phyloP scores from a whole-genome alignment of 2,329 filamentous ascomycete species.

The Pseudogymnoascus sp. region DNA sequence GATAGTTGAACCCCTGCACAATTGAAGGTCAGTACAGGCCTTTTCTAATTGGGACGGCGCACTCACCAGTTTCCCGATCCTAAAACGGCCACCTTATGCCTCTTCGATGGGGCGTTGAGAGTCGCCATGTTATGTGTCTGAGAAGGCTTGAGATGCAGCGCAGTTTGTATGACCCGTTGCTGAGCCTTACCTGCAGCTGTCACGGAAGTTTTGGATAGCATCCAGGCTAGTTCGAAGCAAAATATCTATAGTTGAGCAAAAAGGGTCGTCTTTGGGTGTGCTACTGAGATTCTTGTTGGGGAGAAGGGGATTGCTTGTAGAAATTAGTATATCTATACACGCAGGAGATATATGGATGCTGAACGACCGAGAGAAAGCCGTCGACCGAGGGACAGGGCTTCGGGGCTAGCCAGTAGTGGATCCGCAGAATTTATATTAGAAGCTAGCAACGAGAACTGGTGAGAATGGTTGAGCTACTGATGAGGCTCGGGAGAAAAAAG shows the following conservation, averaged over 20 bases:
- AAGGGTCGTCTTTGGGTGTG: background rate
- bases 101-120: conserved; percentile 48
- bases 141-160: conserved; percentile 8
- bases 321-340: conserved; percentile 1
- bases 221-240: background rate
- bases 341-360: background rate
- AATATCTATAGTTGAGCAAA: conserved; percentile 1
- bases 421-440: background rate
- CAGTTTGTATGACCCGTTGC: conserved; percentile 6
- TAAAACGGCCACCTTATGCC: conserved; percentile 88
- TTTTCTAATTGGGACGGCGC: background rate
- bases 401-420: background rate
- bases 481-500: conserved; percentile 4
- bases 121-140: conserved; percentile 25
- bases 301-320: background rate
- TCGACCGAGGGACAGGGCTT: conserved; percentile 3
- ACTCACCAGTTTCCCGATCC: conserved; percentile 91
- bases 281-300: conserved; percentile 2
- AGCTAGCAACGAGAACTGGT: conserved; percentile 5
- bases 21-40: background rate
- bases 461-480: conserved; percentile 4
- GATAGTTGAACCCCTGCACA: conserved; percentile 83
- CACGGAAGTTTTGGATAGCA: conserved; percentile 4
- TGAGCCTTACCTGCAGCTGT: conserved; percentile 5
- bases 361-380: conserved; percentile 1